Conservation (phyloP, 768 basidiomycete genomes). For the Russula griseocarnosa region DNA sequence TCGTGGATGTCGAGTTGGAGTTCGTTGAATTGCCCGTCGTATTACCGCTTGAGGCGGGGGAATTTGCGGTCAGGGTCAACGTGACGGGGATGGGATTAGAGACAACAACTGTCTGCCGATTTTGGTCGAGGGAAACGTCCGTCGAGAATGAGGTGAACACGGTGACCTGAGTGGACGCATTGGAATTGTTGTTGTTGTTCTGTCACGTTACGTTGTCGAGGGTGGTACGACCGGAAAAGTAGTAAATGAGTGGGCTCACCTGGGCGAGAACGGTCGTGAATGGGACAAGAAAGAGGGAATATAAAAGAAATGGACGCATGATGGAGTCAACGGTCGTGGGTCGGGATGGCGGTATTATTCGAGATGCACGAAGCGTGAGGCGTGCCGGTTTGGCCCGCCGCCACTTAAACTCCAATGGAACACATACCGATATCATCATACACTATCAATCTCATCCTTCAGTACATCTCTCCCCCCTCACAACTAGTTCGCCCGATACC, state of each 20-base stretch:
- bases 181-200: conserved; percentile 12
- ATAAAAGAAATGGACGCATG: conserved; percentile 11
- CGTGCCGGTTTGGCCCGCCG: neutral
- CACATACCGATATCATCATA: conserved; percentile 38
- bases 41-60: conserved; percentile 28
- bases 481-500: conserved; percentile 51
- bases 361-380: neutral
- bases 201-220: neutral
- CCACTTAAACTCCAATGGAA: conserved; percentile 33
- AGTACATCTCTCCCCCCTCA: conserved; percentile 53
- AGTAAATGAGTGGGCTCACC: conserved; percentile 28
- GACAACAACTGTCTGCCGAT: conserved; percentile 42
- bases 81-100: conserved; percentile 45
- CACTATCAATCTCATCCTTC: conserved; percentile 47
- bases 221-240: neutral
- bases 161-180: conserved; percentile 8
- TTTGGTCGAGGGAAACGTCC: conserved; percentile 38
- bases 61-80: conserved; percentile 43
- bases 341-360: neutral
- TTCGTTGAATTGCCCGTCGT: conserved; percentile 30
- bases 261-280: conserved; percentile 35
- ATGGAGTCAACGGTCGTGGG: neutral
- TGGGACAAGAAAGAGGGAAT: conserved; percentile 35
- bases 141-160: conserved; percentile 34
- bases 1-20: conserved; percentile 4